These are phyloP conservation scores for Desmodesmus armatus DNA, from an alignment of 139 green algal species.

Conservation along the genomic window DNA sequence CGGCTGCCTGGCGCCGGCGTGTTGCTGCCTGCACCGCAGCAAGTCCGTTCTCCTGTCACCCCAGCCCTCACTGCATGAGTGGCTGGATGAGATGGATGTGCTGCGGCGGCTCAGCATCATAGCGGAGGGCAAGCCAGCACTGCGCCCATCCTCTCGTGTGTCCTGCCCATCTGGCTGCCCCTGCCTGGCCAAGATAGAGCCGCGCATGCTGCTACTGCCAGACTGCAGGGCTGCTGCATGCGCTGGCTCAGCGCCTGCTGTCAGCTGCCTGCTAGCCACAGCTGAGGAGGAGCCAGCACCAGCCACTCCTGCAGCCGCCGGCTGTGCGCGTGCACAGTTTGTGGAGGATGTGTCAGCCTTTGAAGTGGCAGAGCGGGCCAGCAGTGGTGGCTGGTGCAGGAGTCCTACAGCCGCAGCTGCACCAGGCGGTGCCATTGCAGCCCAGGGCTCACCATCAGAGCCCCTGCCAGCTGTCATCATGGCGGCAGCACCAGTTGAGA, in stretches of 20 bases:
- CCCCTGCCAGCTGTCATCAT: too few relatives aligned
- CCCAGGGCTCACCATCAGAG: too few relatives aligned
- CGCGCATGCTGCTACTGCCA: too few relatives aligned
- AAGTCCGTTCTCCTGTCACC: conserved; percentile 37
- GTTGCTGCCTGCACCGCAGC: background rate
- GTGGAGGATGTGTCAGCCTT: too few relatives aligned
- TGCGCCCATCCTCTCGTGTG: conserved; percentile 17
- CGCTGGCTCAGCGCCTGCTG: conserved; percentile 19
- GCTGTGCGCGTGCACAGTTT: background rate
- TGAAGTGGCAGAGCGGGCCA: background rate
- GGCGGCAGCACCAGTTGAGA: too few relatives aligned
- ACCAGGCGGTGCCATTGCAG: too few relatives aligned
- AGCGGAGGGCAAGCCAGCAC: background rate
- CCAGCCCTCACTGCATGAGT: conserved; percentile 44
- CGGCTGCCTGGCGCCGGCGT: background rate
- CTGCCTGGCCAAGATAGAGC: too few relatives aligned
- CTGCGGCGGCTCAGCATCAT: conserved; percentile 6
- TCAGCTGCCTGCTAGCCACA: conserved; percentile 15
- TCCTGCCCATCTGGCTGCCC: too few relatives aligned
- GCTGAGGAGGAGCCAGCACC: background rate
- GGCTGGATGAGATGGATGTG: conserved; percentile 28
- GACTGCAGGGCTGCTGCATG: too few relatives aligned
- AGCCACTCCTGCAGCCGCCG: background rate
- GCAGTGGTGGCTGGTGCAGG: background rate
- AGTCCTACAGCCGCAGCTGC: background rate